Base-by-base conservation (phyloP, 805 yeast species). In the Suhomyces xylopsoci region DNA sequence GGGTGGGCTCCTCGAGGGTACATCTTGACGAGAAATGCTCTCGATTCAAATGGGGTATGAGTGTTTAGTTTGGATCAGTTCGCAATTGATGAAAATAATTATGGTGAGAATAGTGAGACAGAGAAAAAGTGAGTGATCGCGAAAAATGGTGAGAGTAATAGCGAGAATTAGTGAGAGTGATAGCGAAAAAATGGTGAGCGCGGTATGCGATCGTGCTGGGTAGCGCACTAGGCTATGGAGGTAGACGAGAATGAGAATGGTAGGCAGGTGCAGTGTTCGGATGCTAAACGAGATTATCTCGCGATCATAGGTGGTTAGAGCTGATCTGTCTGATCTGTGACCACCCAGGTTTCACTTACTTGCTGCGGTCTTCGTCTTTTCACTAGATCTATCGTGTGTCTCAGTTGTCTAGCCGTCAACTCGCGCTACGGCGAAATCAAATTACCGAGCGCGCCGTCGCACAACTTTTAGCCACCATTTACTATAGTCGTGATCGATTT, bases 1-100 rank as follows among this genome's bases (percentile, higher is more conserved):
- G 50, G 50, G 20, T 47, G 41, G 38, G 28, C 50, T 28, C 50
- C 50, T 47, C 50, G 41, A 36, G 50, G 50, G 24, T 20, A 20
- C 50, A 47, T 47, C 5, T 28, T 28, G n/a, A 28, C 32, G 32
- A 28, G n/a, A 28, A 28, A 12, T 12, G 32, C 32, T 12, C 32
- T 28, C 32, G 32, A 28, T 5, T 28, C 10, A 26, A 28, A 12
- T 28, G 2, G 32, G 12, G n/a, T 10, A 28, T 17, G 7, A 19
- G 14, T 38, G 24, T 38, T 17, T 38, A 5, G 42, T 19, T 17
- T 19, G 9, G 42, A 9, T 38, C 42, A 17, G 7, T 15, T 36
- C 41, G 41, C 20, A 36, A 8, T 26, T 26, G 10, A 17, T 36
- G 20, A 36, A 17, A 36, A 26, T 26, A 9, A 36, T 9, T 36